A percentile compares a stretch with the other conserved stretches of the same genome.
These are phyloP conservation scores for Nicotiana otophora DNA, from an alignment of 257 asterid genomes.

Conservation along the genomic window DNA sequence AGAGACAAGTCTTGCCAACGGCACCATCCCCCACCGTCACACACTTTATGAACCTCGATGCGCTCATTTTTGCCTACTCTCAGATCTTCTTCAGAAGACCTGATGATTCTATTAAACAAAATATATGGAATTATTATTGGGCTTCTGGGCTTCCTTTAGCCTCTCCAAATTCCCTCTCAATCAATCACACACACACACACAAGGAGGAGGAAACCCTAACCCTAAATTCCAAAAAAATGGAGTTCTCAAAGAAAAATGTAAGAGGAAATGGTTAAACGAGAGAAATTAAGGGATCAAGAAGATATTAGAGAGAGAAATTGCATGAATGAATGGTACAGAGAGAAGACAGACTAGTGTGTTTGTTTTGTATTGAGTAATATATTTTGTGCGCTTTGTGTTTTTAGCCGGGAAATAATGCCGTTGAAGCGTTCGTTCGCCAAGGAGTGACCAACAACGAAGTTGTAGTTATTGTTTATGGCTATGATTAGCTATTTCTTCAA, in stretches of 20 bases:
- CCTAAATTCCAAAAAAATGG: not conserved
- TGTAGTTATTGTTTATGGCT: not conserved
- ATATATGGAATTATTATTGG: not conserved
- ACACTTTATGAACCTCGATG: conserved; percentile 16
- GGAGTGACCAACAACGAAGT: not conserved
- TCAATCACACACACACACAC: not conserved
- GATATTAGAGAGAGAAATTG: not conserved
- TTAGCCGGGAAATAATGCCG: conserved; percentile 14
- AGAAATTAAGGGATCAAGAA: not conserved
- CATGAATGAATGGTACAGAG: not conserved
- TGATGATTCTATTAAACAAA: not conserved
- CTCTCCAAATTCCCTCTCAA: not conserved
- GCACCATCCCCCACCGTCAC: conserved; percentile 20
- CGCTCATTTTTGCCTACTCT: conserved; percentile 9
- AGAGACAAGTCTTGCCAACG: conserved; percentile 19
- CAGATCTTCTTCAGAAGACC: conserved; percentile 19
- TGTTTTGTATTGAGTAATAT: not conserved
- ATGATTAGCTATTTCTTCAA: not conserved
- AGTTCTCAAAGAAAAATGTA: not conserved
- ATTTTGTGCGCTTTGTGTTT: not conserved
- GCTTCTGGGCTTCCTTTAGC: not conserved
- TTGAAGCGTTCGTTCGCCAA: conserved; percentile 6
- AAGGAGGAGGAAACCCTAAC: conserved; percentile 5
- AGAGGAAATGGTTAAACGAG: too few relatives aligned
- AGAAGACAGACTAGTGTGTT: not conserved